These are phyloP conservation scores for Blastobotrys elegans DNA, from an alignment of 1,139 yeast species.

Conservation along the genomic window DNA sequence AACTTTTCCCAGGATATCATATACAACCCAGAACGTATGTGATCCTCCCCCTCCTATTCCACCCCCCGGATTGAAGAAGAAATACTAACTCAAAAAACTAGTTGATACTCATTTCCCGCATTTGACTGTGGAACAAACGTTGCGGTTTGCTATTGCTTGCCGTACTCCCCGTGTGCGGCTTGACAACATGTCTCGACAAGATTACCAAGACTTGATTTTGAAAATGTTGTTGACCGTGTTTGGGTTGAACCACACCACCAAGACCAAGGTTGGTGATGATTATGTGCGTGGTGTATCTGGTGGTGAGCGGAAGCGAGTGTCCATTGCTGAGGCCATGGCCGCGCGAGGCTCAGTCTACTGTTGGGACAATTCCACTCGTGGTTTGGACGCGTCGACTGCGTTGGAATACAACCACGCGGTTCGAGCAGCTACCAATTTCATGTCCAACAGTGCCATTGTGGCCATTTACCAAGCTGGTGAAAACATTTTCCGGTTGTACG, in stretches of 20 bases:
- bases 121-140: slow-evolving; percentile 58
- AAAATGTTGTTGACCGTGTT: slow-evolving; percentile 52
- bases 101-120: slow-evolving; percentile 58
- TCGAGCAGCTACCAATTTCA: slow-evolving; percentile 53
- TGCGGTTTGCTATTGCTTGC: slow-evolving; percentile 54
- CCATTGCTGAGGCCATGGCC: slow-evolving; percentile 58
- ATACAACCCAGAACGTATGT: slow-evolving; percentile 49
- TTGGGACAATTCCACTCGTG: slow-evolving; percentile 81
- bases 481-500: slow-evolving; percentile 56
- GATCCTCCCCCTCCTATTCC: too few relatives aligned
- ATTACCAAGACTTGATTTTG: slow-evolving; percentile 45
- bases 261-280: slow-evolving; percentile 58
- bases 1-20: slow-evolving; percentile 48
- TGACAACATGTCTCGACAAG: slow-evolving; percentile 44
- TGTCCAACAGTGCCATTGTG: slow-evolving; percentile 53
- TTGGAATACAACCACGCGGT: slow-evolving; percentile 62
- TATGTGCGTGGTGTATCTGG: slow-evolving; percentile 61
- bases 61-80: too few relatives aligned
- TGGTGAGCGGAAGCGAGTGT: slow-evolving; percentile 61
- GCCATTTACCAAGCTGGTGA: slow-evolving; percentile 64
- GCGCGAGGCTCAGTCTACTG: slow-evolving; percentile 54
- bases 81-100: slow-evolving; percentile 4
- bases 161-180: slow-evolving; percentile 55
- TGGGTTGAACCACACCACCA: slow-evolving; percentile 53
- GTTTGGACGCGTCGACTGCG: slow-evolving; percentile 70